These are phyloP conservation scores for Aspergillus sp. DNA, from an alignment of 2,329 filamentous ascomycete species.

Conservation along the genomic window DNA sequence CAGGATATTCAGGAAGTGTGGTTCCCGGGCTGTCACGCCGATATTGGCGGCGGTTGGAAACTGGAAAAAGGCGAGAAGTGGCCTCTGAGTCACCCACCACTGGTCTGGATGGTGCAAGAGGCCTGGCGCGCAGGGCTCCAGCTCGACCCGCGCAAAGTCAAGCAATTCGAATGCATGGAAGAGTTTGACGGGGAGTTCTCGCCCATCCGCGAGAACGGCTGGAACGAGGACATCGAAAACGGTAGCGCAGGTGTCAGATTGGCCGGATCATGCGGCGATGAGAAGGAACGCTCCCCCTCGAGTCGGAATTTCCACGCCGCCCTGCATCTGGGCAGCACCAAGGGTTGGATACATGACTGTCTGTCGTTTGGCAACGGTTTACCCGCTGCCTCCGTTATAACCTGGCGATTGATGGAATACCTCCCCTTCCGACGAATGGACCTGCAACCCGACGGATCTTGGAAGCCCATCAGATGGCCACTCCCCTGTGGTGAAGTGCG, in stretches of 20 bases:
- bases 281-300: conserved; percentile 20
- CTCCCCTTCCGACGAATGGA: conserved; percentile 78
- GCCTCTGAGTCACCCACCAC: conserved; percentile 59
- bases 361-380: conserved; percentile 59
- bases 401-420: conserved; percentile 76
- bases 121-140: conserved; percentile 59
- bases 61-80: conserved; percentile 48
- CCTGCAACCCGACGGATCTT: conserved; percentile 62
- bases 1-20: conserved; percentile 71
- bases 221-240: conserved; percentile 3
- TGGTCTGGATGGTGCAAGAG: conserved; percentile 65
- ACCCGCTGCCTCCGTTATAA: conserved; percentile 48
- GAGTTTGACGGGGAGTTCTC: conserved; percentile 32
- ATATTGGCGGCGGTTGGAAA: conserved; percentile 72
- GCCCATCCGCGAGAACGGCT: conserved; percentile 22
- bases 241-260: conserved; percentile 5
- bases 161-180: conserved; percentile 57
- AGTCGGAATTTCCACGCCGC: conserved; percentile 49
- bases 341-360: conserved; percentile 62
- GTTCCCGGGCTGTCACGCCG: conserved; percentile 71
- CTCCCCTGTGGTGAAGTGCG: conserved; percentile 69
- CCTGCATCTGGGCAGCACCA: conserved; percentile 50
- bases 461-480: conserved; percentile 76
- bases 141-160: conserved; percentile 63
- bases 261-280: conserved; percentile 7